These are phyloP conservation scores for Alnus rubra DNA, from an alignment of 306 rosid genomes.

Conservation along the genomic window DNA sequence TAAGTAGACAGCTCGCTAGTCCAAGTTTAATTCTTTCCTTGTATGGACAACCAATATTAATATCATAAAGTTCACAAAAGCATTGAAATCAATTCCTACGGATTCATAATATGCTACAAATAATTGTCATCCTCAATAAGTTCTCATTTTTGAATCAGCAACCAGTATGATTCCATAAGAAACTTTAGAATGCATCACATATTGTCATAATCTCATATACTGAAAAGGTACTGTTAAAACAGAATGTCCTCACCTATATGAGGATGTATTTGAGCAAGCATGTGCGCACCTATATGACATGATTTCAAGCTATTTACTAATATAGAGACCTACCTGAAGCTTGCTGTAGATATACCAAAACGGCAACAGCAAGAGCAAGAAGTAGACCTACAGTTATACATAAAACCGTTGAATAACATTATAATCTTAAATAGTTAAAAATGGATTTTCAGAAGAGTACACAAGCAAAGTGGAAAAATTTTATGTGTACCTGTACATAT, in stretches of 20 bases:
- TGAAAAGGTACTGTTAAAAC: not conserved
- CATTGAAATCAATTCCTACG: not conserved
- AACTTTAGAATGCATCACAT: not conserved
- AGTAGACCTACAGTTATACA: constrained; percentile 55
- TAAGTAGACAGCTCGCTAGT: constrained; percentile 15
- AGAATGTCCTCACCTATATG: not conserved
- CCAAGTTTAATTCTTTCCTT: not conserved
- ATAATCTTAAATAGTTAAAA: constrained; percentile 10
- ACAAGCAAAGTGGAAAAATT: constrained; percentile 18
- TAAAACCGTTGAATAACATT: constrained; percentile 32
- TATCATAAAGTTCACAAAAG: not conserved
- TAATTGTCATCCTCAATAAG: not conserved
- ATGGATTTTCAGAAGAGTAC: constrained; percentile 7
- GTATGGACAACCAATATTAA: not conserved
- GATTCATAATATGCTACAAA: not conserved
- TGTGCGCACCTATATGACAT: not conserved
- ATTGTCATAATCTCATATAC: not conserved
- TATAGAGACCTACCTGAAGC: constrained; percentile 71
- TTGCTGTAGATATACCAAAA: constrained; percentile 92
- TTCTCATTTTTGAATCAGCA: not conserved
- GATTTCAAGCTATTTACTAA: not conserved
- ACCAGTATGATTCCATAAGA: not conserved
- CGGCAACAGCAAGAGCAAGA: constrained; percentile 81
- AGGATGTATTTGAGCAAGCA: not conserved
- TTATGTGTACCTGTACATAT: constrained; percentile 71